These are phyloP conservation scores for Komagataella ulmi DNA, from an alignment of 805 yeast genomes.

Conservation along the genomic window DNA sequence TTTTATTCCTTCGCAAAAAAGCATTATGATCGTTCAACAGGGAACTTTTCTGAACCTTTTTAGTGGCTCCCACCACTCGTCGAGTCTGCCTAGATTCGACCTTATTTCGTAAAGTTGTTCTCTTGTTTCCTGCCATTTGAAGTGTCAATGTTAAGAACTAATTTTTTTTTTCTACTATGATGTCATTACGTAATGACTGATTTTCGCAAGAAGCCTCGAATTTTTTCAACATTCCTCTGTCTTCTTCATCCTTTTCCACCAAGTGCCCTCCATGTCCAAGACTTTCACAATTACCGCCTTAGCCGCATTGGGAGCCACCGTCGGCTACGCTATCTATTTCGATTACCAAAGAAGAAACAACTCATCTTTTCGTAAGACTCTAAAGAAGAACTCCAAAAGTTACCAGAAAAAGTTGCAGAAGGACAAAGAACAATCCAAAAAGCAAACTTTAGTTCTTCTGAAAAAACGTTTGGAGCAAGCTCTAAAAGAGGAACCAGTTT, in stretches of 20 bases:
- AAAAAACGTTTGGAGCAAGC: conserved; percentile 51
- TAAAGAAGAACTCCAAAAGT: conserved; percentile 50
- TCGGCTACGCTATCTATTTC: conserved; percentile 77
- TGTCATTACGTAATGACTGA: not conserved
- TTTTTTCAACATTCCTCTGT: conserved; percentile 10
- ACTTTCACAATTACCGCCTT: conserved; percentile 18
- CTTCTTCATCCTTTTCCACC: conserved; percentile 50
- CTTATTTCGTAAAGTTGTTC: not conserved
- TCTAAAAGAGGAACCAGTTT: conserved; percentile 61
- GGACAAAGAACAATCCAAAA: conserved; percentile 42
- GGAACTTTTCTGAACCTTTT: not conserved
- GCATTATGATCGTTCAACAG: not conserved
- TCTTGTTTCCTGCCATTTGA: not conserved
- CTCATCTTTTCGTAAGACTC: conserved; percentile 64
- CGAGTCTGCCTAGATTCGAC: not conserved
- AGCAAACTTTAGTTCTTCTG: conserved; percentile 45
- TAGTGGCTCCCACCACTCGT: not conserved
- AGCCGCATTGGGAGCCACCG: conserved; percentile 35
- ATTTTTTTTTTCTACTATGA: not conserved
- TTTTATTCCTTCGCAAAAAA: not conserved
- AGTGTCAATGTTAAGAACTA: too few relatives aligned
- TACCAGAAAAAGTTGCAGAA: conserved; percentile 45
- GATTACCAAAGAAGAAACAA: conserved; percentile 85
- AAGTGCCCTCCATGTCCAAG: conserved; percentile 37
- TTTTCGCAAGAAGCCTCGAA: not conserved